Conservation (phyloP, 768 basidiomycete genomes). For the Sarcodon aspratus region DNA sequence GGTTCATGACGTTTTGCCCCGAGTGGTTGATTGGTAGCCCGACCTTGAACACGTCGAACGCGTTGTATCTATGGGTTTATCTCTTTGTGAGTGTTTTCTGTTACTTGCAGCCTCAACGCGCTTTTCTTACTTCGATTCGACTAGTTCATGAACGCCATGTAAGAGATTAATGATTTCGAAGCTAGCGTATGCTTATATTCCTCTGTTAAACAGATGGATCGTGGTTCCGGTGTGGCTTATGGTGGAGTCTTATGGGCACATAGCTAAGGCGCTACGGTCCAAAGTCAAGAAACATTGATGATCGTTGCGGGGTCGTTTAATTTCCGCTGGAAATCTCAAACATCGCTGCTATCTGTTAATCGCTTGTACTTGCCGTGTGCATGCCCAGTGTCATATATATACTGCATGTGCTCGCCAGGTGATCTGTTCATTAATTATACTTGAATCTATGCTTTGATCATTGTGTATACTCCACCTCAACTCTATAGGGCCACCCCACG, state of each 20-base stretch:
- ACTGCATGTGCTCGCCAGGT: too few relatives aligned
- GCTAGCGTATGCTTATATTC: constrained; percentile 1
- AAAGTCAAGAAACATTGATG: constrained; percentile 11
- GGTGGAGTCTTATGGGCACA: constrained; percentile 66
- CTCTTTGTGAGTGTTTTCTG: constrained; percentile 46
- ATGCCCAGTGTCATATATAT: too few relatives aligned
- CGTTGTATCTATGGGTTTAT: constrained; percentile 70
- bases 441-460: too few relatives aligned
- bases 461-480: too few relatives aligned
- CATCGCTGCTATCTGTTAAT: too few relatives aligned
- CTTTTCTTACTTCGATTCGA: neutral
- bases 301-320: too few relatives aligned
- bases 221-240: constrained; percentile 65
- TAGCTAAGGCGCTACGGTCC: constrained; percentile 46
- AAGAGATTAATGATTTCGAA: constrained; percentile 16
- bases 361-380: too few relatives aligned
- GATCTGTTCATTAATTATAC: too few relatives aligned
- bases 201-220: constrained; percentile 54
- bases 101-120: neutral
- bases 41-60: constrained; percentile 60
- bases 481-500: too few relatives aligned
- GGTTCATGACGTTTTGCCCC: constrained; percentile 83
- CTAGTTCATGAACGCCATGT: constrained; percentile 79
- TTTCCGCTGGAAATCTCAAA: too few relatives aligned
- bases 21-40: constrained; percentile 76